Base-by-base conservation (phyloP, 495 filamentous ascomycete genomes). In the Neurospora sp. region DNA sequence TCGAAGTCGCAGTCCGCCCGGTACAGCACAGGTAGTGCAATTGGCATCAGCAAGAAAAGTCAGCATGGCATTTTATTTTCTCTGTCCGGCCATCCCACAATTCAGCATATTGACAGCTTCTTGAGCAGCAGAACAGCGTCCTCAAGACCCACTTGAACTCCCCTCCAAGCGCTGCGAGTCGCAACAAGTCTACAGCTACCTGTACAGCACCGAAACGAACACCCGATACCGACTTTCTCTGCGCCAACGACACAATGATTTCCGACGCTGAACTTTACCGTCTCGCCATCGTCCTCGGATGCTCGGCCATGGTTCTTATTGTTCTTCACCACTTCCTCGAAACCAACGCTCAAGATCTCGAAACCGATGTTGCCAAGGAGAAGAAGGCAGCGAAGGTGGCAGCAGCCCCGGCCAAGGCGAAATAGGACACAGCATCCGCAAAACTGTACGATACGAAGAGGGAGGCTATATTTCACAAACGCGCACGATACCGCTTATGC, bases 271-370 rank as follows among this genome's bases (percentile, higher is more conserved):
- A 94, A 71, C 89, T 96, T 77, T 92, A 93, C 84, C 86, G 87
- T 38, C 90, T 99, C 31, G 94, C 96, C 82, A 90, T 97, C 80
- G 95, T 97, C 82, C 92, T 98, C 72, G 96, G 96, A 83, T 94
- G 90, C 53, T 87, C 90, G 40, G 89, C 96, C 76, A 96, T 98
- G 94, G 88, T 97, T 71, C 88, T 99, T 75, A 97, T 97, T 68
- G 89, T 98, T 61, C 83, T 97, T 22, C 98, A 98, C 87, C 94
- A 97, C 84, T 98, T 96, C 86, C 91, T 99, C 77, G 94, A 98
- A 79, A 89, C 98, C 85, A 99, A 99, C 81, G 89, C 94, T 41
- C 83, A 86, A 73, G 89, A 93, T 65, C 86, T 70, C 40, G 59
- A 76, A 70, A 41, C 87, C 53, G 83, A 85, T 16, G 86, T 90